These are phyloP conservation scores for Penicillium taxi DNA, from an alignment of 495 filamentous ascomycete genomes.

Conservation along the genomic window DNA sequence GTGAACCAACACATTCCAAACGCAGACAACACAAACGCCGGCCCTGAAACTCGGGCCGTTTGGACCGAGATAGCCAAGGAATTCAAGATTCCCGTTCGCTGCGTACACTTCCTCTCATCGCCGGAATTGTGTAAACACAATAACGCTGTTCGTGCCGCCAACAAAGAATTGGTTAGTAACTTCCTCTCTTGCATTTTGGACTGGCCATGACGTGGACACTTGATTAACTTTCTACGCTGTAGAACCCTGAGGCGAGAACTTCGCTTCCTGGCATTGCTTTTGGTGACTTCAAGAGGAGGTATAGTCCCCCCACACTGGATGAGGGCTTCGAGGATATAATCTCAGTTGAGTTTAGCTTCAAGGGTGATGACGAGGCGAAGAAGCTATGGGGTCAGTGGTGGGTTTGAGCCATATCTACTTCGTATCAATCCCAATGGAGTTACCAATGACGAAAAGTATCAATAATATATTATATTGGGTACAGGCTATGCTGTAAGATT, in stretches of 20 bases:
- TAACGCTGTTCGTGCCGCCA: conserved; percentile 72
- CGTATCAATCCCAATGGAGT: not conserved
- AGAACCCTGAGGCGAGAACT: conserved; percentile 75
- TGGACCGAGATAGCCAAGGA: conserved; percentile 71
- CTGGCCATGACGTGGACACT: conserved; percentile 1
- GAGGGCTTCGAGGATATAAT: conserved; percentile 84
- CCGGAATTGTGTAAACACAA: conserved; percentile 79
- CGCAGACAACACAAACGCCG: conserved; percentile 88
- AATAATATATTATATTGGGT: conserved; percentile 5
- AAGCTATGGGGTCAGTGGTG: conserved; percentile 65
- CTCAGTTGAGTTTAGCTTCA: conserved; percentile 59
- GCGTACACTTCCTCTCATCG: conserved; percentile 72
- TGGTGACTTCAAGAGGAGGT: conserved; percentile 58
- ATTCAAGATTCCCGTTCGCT: conserved; percentile 67
- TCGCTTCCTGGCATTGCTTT: conserved; percentile 76
- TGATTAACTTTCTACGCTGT: conserved; percentile 23
- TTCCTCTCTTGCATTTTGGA: not conserved
- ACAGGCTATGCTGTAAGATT: conserved; percentile 7
- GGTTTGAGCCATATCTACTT: conserved; percentile 36
- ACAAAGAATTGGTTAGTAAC: conserved; percentile 32
- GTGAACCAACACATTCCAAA: not conserved
- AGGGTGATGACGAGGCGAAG: conserved; percentile 47
- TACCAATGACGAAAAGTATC: too few relatives aligned
- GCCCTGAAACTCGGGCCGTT: conserved; percentile 59
- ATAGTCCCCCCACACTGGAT: conserved; percentile 56